Evolutionary conservation across 139 green algal genomes (phyloP).

Genomic region (Mesostigma viride): DNA sequence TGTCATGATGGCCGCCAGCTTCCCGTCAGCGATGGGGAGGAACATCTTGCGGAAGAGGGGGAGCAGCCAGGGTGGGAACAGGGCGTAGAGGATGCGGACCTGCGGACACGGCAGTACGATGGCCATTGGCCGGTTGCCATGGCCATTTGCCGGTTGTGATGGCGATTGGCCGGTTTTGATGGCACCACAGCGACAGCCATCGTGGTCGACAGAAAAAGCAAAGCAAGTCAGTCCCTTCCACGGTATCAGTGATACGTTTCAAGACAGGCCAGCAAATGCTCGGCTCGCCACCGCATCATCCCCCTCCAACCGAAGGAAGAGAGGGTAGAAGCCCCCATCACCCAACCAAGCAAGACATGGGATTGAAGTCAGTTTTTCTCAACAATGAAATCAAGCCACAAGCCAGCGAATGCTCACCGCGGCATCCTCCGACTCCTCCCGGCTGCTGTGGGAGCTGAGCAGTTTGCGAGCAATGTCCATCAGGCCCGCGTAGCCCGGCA

Average conservation of each 20-base stretch:
- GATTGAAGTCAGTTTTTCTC: background rate
- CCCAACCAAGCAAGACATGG: background rate
- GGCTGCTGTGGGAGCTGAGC: conserved; percentile 1
- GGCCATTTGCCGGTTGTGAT: background rate
- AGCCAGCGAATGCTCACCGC: conserved; percentile 8
- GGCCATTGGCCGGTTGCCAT: background rate
- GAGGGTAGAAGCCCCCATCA: too few relatives aligned
- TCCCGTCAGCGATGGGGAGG: conserved; percentile 2
- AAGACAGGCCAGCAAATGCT: background rate
- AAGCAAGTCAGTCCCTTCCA: background rate
- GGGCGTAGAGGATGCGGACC: conserved; percentile 15
- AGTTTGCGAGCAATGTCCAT: conserved; percentile 14
- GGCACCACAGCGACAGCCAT: background rate
- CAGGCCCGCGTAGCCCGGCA: conserved; percentile 19
- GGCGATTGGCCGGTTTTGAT: background rate
- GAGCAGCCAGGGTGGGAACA: conserved; percentile 15
- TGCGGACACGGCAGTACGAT: background rate
- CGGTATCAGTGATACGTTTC: background rate
- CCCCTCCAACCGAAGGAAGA: too few relatives aligned
- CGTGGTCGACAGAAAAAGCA: background rate
- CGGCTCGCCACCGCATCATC: too few relatives aligned
- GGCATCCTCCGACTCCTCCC: conserved; percentile 3
- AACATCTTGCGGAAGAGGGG: conserved; percentile 15
- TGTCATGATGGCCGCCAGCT: conserved; percentile 17
- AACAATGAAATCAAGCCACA: background rate